These are phyloP conservation scores for Cryoendolithus antarcticus DNA, from an alignment of 2,329 filamentous ascomycete genomes.

Conservation along the genomic window DNA sequence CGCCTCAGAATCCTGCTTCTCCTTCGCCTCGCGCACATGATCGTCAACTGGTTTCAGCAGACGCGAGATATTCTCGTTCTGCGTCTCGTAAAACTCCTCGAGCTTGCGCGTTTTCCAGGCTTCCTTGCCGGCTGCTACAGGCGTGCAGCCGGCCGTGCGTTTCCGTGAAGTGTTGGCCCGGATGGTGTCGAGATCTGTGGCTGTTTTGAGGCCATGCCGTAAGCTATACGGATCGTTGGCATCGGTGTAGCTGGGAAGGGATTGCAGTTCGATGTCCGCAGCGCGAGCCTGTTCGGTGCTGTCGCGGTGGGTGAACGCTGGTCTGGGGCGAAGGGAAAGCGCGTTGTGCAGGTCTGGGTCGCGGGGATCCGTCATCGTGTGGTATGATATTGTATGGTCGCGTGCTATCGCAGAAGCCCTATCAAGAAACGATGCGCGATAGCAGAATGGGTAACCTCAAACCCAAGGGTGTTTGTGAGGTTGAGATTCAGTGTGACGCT, in stretches of 20 bases:
- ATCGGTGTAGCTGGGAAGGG: conserved; percentile 44
- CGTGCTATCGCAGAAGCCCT: too few relatives aligned
- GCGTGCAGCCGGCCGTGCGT: conserved; percentile 34
- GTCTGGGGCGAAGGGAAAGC: conserved; percentile 34
- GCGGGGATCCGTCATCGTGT: conserved; percentile 11
- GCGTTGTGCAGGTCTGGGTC: conserved; percentile 37
- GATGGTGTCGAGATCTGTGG: conserved; percentile 63
- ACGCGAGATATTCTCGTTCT: conserved; percentile 88
- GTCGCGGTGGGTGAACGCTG: conserved; percentile 22
- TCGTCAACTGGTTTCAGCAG: conserved; percentile 88
- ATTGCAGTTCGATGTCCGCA: conserved; percentile 33
- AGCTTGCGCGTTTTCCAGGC: conserved; percentile 44
- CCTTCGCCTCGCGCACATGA: conserved; percentile 68
- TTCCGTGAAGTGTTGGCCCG: conserved; percentile 71
- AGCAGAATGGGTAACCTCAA: too few relatives aligned
- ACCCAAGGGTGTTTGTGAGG: too few relatives aligned
- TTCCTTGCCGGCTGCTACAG: conserved; percentile 31
- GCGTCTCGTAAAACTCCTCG: conserved; percentile 71
- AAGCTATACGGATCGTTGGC: conserved; percentile 75
- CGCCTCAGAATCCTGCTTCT: conserved; percentile 70
- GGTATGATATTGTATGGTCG: too few relatives aligned
- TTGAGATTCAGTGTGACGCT: too few relatives aligned
- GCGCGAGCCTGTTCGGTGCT: conserved; percentile 17
- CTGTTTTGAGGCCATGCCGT: conserved; percentile 62
- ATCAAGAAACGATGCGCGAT: too few relatives aligned